Evolutionary conservation across 768 basidiomycete species (phyloP).

Genomic region (Cubamyces sp.): DNA sequence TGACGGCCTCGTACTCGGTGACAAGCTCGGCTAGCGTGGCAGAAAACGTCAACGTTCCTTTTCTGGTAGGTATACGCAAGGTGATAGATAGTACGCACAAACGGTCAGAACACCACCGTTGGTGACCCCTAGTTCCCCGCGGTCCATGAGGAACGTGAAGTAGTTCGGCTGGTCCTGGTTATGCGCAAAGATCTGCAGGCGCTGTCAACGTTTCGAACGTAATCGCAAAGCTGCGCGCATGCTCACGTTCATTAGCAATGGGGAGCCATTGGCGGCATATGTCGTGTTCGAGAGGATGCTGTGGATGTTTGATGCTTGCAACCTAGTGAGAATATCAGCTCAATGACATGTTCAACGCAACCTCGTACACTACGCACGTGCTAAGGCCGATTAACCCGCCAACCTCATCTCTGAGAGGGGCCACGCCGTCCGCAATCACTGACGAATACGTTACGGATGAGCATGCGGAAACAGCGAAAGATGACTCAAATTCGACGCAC

Average conservation of each 20-base stretch:
- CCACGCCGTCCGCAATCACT: neutral
- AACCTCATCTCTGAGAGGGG: neutral
- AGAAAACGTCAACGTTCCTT: neutral
- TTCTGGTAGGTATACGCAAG: neutral
- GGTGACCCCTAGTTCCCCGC: neutral
- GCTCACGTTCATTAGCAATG: neutral
- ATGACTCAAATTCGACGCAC: neutral
- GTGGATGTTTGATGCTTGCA: neutral
- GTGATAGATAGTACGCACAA: neutral
- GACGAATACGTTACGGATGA: no score
- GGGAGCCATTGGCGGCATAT: neutral
- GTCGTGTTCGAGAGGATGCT: neutral
- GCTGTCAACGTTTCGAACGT: neutral
- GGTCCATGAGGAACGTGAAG: slow-evolving; percentile 13
- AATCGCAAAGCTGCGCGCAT: no score
- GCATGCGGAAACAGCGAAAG: no score
- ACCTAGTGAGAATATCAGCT: no score
- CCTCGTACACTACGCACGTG: neutral
- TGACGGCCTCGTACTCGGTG: neutral
- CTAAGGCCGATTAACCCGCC: neutral
- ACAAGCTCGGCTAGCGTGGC: neutral
- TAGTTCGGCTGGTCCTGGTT: slow-evolving; percentile 5
- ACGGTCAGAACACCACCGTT: slow-evolving; percentile 13
- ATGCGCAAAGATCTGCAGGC: neutral
- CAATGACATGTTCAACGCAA: neutral